Evolutionary conservation across 768 basidiomycete species (phyloP), one percentile per base, ranked within the genome.

Genomic region (Naganishia randhawae): DNA sequence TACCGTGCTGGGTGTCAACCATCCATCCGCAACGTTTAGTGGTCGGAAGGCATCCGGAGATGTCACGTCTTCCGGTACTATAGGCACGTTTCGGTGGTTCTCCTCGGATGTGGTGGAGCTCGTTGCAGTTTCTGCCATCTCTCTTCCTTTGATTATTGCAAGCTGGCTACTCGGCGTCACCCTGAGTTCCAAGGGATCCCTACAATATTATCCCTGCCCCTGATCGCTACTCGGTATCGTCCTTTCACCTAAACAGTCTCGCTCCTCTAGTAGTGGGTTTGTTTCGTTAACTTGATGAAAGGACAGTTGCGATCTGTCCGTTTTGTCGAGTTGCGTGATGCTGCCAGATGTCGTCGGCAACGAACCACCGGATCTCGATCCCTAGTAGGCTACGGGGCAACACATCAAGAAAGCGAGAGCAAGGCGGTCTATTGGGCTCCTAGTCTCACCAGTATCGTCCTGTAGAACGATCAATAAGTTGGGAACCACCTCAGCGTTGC

Each of bases 101-200:
- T 61, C 57, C 39, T 61, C 35, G 32, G 39, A 39, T 11, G 57
- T 61, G 22, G 10, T 25, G 3, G 57, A 10, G 16, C 25, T 25
- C n/a, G 17, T 25, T n/a, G 17, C 51, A 33, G 51, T 52, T 52
- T 52, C 51, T 29, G 57, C 37, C 57, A 61, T 61, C 37, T n/a
- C 33, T 41, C 25, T 61, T 61, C 57, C 57, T 61, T 61, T 61
- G 31, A 61, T 61, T 13, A 39, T n/a, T 32, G 27, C 14, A 39
- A 31, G 14, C 37, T 25, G 37, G 27, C 22, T 42, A 6, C 16
- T 22, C 37, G 54, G 19, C 31, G 14, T n/a, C 45, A 48, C 45
- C 45, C 45, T 48, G 19, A 22, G 3, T 48, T n/a, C 45, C 11
- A 48, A 48, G 25, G 13, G n/a, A n/a, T 48, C 45, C 45, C 25